Conservation (phyloP, 2,329 filamentous ascomycete species). For the Neonectria ditissima region DNA sequence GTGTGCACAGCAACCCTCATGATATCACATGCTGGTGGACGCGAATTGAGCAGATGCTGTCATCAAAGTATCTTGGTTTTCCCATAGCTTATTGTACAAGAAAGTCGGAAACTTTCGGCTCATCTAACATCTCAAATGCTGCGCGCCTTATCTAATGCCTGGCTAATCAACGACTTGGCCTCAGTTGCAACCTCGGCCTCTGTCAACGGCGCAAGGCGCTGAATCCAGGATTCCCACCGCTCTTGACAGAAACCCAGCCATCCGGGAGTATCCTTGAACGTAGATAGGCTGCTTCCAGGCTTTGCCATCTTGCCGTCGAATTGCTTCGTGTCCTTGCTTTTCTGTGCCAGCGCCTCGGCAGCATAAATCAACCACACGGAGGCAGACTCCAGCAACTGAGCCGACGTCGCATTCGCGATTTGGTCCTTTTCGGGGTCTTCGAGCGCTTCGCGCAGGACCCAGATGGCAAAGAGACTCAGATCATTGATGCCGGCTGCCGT, state of each 20-base stretch:
- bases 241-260: constrained; percentile 35
- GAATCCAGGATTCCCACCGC: constrained; percentile 30
- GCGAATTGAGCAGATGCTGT: too few species aligned
- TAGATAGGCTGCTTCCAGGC: constrained; percentile 24
- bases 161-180: background rate
- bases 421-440: constrained; percentile 32
- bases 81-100: too few species aligned
- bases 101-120: too few species aligned
- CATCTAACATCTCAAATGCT: background rate
- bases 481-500: constrained; percentile 29
- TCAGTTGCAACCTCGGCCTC: background rate
- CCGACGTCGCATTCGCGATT: constrained; percentile 1
- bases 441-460: constrained; percentile 32
- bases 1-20: too few species aligned
- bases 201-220: background rate
- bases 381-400: constrained; percentile 14
- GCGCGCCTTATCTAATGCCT: background rate
- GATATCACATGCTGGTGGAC: too few species aligned
- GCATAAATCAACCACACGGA: constrained; percentile 36
- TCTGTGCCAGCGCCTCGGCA: background rate
- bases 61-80: too few species aligned
- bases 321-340: constrained; percentile 19
- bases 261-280: constrained; percentile 5
- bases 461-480: constrained; percentile 35
- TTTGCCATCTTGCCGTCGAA: constrained; percentile 38